Evolutionary conservation across 345 rosid genomes (phyloP), one percentile per base, ranked within the genome.

Genomic region (Psidium friedrichsthalianum): DNA sequence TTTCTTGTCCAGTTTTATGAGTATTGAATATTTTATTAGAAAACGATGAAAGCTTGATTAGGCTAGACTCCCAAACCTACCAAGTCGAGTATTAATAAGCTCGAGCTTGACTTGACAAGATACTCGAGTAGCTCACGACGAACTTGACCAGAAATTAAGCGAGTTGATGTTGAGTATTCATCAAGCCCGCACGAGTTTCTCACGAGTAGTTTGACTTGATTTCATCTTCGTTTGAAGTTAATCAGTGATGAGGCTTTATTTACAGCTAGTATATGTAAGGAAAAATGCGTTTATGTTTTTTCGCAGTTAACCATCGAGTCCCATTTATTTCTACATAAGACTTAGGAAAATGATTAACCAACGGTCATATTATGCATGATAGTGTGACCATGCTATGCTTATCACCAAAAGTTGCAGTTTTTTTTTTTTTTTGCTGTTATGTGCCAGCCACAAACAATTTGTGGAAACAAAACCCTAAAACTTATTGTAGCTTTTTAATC

Each of bases 171-270:
- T 5, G 21, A 32, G 21, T 29, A 32, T 20, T 32, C 22, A 64
- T 29, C 21, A 2, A 61, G 42, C 40, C 74, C 1, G 0, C 44
- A 2, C 5, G 1, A 64, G 22, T 64, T 64, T 16, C 36, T 29
- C 5, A 2, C 1, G 6, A 64, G 12, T 18, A 2, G 24, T 22
- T 53, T 16, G 6, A 53, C 55, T 53, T 5, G 2, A 15, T 53
- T 14, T 4, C 78, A 69, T 69, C 25, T 69, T 18, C 13, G 11
- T 22, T 9, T 20, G 22, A 20, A 18, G 40, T 20, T 69, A 9
- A 36, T 36, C 0, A 9, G 2, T 69, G 0, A 18, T 8, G 8
- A 16, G 6, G 0, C 9, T 69, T 9, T 18, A 9, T 32, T 69
- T 69, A 36, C 25, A 69, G 1, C 13, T 2, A 69, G 25, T 36